Conservation (phyloP, 495 filamentous ascomycete species). For the Rhizodiscina lignyota region DNA sequence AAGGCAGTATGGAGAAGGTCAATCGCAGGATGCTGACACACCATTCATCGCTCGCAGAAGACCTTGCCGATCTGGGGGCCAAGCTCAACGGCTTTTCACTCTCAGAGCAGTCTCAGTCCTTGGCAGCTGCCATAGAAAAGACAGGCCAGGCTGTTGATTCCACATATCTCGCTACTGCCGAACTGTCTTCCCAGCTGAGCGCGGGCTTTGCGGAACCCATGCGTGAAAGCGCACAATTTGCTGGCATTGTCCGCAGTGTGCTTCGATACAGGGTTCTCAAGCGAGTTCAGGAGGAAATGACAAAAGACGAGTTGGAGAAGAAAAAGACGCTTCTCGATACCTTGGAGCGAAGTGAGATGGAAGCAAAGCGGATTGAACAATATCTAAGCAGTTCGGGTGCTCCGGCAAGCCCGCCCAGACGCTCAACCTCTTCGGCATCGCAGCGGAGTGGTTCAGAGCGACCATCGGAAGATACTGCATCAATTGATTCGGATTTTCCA, state of each 20-base stretch:
- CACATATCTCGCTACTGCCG: slow-evolving; percentile 90
- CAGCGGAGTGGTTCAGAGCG: slow-evolving; percentile 15
- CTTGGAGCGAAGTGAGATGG: slow-evolving; percentile 74
- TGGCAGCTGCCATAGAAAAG: slow-evolving; percentile 87
- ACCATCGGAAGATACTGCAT: slow-evolving; percentile 51
- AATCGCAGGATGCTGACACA: slow-evolving; percentile 81
- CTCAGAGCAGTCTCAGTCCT: slow-evolving; percentile 70
- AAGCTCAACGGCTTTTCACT: slow-evolving; percentile 94
- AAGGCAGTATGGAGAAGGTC: slow-evolving; percentile 87
- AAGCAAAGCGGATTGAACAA: slow-evolving; percentile 82
- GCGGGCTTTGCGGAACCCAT: slow-evolving; percentile 93
- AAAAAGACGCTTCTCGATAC: slow-evolving; percentile 65
- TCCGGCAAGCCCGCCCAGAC: slow-evolving; percentile 6
- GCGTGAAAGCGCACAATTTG: slow-evolving; percentile 93
- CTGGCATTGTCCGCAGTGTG: slow-evolving; percentile 78
- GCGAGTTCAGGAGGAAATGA: slow-evolving; percentile 94
- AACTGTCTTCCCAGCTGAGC: slow-evolving; percentile 65
- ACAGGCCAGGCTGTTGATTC: slow-evolving; percentile 89
- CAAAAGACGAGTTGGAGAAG: slow-evolving; percentile 69
- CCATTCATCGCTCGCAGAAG: slow-evolving; percentile 61
- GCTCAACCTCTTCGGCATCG: slow-evolving; percentile 47
- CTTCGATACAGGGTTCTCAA: slow-evolving; percentile 80
- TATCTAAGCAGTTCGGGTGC: slow-evolving; percentile 53
- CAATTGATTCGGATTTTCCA: slow-evolving; percentile 88
- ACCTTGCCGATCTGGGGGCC: slow-evolving; percentile 82